Evolutionary conservation across 176 grass and related monocot genomes (phyloP).

Genomic region (Lolium multiflorum): DNA sequence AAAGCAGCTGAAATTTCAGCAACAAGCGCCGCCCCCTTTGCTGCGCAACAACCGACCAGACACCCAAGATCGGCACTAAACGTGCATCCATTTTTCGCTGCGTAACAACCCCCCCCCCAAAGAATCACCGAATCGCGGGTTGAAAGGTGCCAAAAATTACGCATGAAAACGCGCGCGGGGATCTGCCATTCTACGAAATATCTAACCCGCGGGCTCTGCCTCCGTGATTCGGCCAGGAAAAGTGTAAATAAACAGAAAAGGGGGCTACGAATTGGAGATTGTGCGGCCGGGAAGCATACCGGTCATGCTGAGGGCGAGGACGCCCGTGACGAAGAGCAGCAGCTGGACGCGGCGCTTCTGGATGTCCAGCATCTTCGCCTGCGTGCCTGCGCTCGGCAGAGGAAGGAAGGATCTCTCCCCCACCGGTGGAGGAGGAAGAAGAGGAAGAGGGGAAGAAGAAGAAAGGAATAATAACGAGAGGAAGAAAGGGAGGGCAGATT

Average conservation of each 20-base stretch:
- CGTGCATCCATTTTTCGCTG: not conserved
- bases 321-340: slow-evolving; percentile 57
- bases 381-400: not conserved
- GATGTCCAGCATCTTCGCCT: slow-evolving; percentile 71
- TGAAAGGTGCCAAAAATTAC: not conserved
- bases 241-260: not conserved
- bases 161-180: not conserved
- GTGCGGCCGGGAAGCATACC: slow-evolving; percentile 52
- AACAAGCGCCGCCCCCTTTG: not conserved
- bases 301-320: slow-evolving; percentile 94
- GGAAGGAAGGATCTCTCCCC: not conserved
- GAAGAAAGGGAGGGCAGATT: too few species aligned
- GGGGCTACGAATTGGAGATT: not conserved
- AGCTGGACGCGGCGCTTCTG: slow-evolving; percentile 83
- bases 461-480: slow-evolving; percentile 5
- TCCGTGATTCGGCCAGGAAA: not conserved
- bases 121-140: not conserved
- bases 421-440: not conserved
- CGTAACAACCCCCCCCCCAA: not conserved
- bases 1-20: not conserved
- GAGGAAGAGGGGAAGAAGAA: not conserved
- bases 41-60: too few species aligned
- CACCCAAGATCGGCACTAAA: not conserved
- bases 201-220: not conserved
- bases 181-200: not conserved